phyloP scores from a whole-genome alignment of 2,329 filamentous ascomycete species.

The Ophiostoma tasmaniense region DNA sequence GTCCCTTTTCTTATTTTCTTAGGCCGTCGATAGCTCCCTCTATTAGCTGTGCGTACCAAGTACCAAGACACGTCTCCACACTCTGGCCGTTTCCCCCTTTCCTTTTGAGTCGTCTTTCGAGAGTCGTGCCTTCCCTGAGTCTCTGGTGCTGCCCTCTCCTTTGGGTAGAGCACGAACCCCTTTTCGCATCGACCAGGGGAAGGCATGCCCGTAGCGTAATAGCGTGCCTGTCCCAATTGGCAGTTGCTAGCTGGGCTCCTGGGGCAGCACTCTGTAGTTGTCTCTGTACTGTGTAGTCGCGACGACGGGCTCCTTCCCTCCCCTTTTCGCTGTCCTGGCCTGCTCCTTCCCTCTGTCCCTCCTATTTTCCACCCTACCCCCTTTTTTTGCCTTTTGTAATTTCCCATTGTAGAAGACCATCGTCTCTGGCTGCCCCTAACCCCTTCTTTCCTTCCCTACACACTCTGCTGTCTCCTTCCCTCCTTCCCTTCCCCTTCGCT shows the following conservation, averaged over 20 bases:
- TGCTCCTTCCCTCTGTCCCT: constrained; percentile 8
- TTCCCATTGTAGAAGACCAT: constrained; percentile 21
- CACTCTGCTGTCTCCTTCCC: constrained; percentile 6
- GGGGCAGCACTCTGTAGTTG: background rate
- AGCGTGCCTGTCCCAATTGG: constrained; percentile 12
- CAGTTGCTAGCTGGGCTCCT: background rate
- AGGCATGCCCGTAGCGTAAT: background rate
- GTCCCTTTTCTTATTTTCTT: constrained; percentile 1
- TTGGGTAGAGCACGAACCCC: constrained; percentile 20
- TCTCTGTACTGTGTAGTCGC: background rate
- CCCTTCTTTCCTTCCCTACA: constrained; percentile 11
- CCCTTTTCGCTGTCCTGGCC: background rate
- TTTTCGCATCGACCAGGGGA: constrained; percentile 17
- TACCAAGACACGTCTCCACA: constrained; percentile 15
- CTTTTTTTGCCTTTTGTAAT: constrained; percentile 21
- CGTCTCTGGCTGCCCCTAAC: constrained; percentile 12
- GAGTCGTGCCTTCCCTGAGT: background rate
- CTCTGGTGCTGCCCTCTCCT: background rate
- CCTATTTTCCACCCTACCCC: constrained; percentile 18
- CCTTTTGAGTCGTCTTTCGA: background rate
- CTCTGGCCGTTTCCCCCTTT: constrained; percentile 12
- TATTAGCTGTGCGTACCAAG: constrained; percentile 10
- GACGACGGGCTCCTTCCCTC: background rate
- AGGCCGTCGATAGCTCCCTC: constrained; percentile 2
- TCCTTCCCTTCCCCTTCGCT: constrained; percentile 10